A percentile compares a stretch with the other conserved stretches of the same genome.
phyloP scores from a whole-genome alignment of 805 yeast species.

The Ogataea sp. region DNA sequence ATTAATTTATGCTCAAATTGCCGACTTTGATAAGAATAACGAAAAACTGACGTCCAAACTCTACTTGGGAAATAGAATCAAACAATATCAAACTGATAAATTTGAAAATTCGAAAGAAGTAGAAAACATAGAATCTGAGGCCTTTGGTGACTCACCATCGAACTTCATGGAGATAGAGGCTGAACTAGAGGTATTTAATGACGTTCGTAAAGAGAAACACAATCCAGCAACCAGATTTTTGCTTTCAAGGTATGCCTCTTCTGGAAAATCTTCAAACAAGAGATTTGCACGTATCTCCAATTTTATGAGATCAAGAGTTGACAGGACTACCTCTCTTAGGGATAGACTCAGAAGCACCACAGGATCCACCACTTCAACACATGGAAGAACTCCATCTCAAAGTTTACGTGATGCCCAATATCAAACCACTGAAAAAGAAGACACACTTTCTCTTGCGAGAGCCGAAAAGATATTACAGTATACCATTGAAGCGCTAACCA shows the following conservation, averaged over 20 bases:
- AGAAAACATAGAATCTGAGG: not conserved
- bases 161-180: not conserved
- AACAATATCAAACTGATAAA: constrained; percentile 30
- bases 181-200: not conserved
- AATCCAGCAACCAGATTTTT: constrained; percentile 1
- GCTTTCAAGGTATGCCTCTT: constrained; percentile 1
- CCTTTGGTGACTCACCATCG: not conserved
- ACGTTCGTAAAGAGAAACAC: not conserved
- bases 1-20: constrained; percentile 35
- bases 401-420: not conserved
- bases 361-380: constrained; percentile 1
- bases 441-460: constrained; percentile 29
- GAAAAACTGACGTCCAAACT: constrained; percentile 29
- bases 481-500: constrained; percentile 68
- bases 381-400: not conserved
- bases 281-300: constrained; percentile 17
- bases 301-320: constrained; percentile 47
- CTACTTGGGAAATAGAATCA: constrained; percentile 21
- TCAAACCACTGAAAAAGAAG: constrained; percentile 1
- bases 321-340: constrained; percentile 30
- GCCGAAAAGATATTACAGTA: constrained; percentile 62
- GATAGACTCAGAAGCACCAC: constrained; percentile 14
- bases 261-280: constrained; percentile 15
- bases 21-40: constrained; percentile 33
- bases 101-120: constrained; percentile 21